These are phyloP conservation scores for Sarcodon aspratus DNA, from an alignment of 768 basidiomycete genomes.

Conservation along the genomic window DNA sequence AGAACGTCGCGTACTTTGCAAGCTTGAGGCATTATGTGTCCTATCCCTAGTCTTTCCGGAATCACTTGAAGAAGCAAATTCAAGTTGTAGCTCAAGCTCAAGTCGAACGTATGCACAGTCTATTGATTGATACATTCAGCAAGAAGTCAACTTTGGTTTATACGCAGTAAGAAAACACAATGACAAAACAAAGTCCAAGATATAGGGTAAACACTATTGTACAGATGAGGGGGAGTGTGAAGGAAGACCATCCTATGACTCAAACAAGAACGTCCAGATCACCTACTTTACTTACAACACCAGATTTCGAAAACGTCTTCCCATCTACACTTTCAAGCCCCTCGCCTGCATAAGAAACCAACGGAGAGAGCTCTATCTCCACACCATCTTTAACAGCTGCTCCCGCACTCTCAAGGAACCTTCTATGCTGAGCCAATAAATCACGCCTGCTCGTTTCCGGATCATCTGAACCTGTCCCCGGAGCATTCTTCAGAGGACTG, in stretches of 20 bases:
- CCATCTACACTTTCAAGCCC: constrained; percentile 74
- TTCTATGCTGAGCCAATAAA: constrained; percentile 75
- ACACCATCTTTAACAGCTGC: constrained; percentile 60
- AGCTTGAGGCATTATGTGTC: too few relatives aligned
- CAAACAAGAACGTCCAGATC: constrained; percentile 63
- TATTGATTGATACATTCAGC: too few relatives aligned
- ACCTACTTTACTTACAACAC: constrained; percentile 50
- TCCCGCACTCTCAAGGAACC: constrained; percentile 75
- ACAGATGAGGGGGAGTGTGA: background rate
- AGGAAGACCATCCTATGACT: constrained; percentile 3
- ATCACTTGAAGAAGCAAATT: too few relatives aligned
- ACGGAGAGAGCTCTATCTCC: constrained; percentile 86
- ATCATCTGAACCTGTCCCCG: constrained; percentile 82
- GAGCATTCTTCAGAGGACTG: constrained; percentile 95
- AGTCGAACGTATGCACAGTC: too few relatives aligned
- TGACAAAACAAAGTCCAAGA: too few relatives aligned
- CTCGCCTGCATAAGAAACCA: constrained; percentile 87
- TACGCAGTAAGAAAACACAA: too few relatives aligned
- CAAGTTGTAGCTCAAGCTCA: too few relatives aligned
- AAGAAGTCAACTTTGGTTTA: too few relatives aligned
- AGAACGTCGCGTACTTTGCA: too few relatives aligned
- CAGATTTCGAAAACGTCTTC: constrained; percentile 67
- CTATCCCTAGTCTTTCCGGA: too few relatives aligned
- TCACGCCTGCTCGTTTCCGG: constrained; percentile 86
- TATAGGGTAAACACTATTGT: too few relatives aligned